Base-by-base conservation (phyloP, 164 flowering plant species). In the Chimonanthus praecox region DNA sequence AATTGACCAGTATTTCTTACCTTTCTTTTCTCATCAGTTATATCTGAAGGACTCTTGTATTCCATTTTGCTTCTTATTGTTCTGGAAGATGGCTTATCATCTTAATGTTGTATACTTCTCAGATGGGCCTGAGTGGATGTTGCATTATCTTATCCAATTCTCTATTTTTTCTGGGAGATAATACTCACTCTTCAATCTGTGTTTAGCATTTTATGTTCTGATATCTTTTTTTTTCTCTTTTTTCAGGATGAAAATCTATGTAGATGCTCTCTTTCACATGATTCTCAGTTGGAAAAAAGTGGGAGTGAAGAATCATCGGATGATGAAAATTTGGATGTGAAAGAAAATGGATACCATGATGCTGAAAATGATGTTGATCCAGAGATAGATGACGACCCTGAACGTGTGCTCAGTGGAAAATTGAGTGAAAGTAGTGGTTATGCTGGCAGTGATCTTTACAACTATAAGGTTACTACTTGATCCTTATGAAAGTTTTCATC, bases 391-490 rank as follows among this genome's bases (percentile, higher is more conserved):
- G 91, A 85, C 71, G 94, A 92, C 69, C 79, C 79, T 76, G 97
- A 89, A 66, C 95, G 97, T 58, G 84, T 87, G 8, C 84, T 84
- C 54, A 92, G 94, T 84, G 98, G 94, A 43, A 96, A 92, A 80
- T 79, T 90, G 77, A 89, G 99, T 79, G 98, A 87, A 82, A 96
- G 91, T 77, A 92, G 98, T 79, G 94, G 94, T 49, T 88, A 82
- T 83, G 90, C 80, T 74, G 92, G 91, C 76, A 88, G 90, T 76
- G 99, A 94, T 85, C 92, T 92, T 58, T 96, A 96, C 81, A 94
- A 88, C 76, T 88, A 87, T 72, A 92, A 96, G 99, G 99, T 76
- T 58, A n/a, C 33, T 13, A 21, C 15, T 10, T 51, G 13, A 4
- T 70, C 33, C 8, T 20, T n/a, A 20, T 6, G 9, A 69, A 69